Evolutionary conservation across 768 basidiomycete species (phyloP).

Genomic region (Amanita polypyramis): DNA sequence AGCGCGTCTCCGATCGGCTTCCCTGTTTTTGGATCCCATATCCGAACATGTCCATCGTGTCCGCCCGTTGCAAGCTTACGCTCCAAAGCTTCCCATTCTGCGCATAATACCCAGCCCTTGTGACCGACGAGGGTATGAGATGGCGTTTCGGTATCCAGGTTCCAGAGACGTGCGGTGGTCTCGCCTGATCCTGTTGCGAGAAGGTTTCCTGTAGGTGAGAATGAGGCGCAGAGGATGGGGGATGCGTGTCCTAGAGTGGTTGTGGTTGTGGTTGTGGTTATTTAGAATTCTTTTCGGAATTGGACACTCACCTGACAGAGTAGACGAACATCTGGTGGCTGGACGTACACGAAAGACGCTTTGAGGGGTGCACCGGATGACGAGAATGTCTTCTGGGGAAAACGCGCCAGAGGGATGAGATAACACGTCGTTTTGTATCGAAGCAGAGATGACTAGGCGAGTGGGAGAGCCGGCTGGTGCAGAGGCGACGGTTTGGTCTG

Average conservation of each 20-base stretch:
- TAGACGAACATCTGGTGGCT: conserved; percentile 90
- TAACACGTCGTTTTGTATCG: conserved; percentile 75
- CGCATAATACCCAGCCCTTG: conserved; percentile 92
- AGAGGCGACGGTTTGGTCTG: conserved; percentile 32
- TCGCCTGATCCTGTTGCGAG: conserved; percentile 96
- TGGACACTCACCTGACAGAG: conserved; percentile 57
- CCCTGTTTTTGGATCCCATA: conserved; percentile 94
- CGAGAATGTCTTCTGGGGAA: conserved; percentile 79
- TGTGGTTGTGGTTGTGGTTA: too few relatives aligned
- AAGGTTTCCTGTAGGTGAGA: conserved; percentile 86
- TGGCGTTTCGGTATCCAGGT: conserved; percentile 86
- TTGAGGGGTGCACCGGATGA: conserved; percentile 88
- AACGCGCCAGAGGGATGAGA: conserved; percentile 60
- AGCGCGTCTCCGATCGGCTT: conserved; percentile 82
- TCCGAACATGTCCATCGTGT: conserved; percentile 82
- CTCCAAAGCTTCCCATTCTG: conserved; percentile 95
- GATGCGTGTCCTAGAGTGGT: conserved; percentile 65
- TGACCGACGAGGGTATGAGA: conserved; percentile 83
- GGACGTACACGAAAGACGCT: conserved; percentile 91
- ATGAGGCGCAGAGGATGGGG: conserved; percentile 90
- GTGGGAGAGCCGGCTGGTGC: conserved; percentile 49
- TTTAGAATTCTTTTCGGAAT: background rate
- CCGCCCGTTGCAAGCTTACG: conserved; percentile 87
- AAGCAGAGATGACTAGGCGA: conserved; percentile 74
- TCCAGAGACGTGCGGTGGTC: conserved; percentile 88